Base-by-base conservation (phyloP, 345 rosid genomes). In the Boechera stricta region DNA sequence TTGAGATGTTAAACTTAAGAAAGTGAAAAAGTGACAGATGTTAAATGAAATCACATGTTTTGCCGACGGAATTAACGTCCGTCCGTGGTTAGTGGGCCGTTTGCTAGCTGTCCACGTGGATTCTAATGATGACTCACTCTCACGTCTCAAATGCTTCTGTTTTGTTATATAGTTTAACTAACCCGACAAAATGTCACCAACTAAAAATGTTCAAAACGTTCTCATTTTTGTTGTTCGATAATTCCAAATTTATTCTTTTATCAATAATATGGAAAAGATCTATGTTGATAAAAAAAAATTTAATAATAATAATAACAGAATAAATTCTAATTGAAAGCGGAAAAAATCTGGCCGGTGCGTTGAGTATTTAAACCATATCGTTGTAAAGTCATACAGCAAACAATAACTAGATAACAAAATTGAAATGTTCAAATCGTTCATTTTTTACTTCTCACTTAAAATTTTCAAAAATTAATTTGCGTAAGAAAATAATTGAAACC, bases 101-200 rank as follows among this genome's bases (percentile, higher is more conserved):
- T 68, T 68, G 67, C 66, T 68, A 79, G 82, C 82, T 79, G 82
- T 73, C 82, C 78, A 79, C 82, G 78, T 73, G 78, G 78, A 73
- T 15, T 52, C 31, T 36, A 31, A 67, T 67, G 58, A 52, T 79
- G 64, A 59, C 74, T 64, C 82, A 67, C 71, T 42, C 70, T 67
- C 74, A 72, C 78, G 72, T 60, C 64, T 67, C 29, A 32, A 28
- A 8, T 13, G 4, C 2, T 24, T 61, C 26, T 28, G 28, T 45
- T 13, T 45, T 5, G 1, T 13, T 2, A 26, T 26, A 10, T n/a
- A 4, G 4, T 67, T 3, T 53, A 28, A 77, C 12, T 62, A 53
- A 63, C 41, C 54, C 69, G 68, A 39, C 74, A 75, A 68, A 67
- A 13, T 67, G 39, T 21, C 9, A 49, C 68, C 18, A 21, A 53